phyloP scores from a whole-genome alignment of 176 grass and related monocot species.

The Poa annua region DNA sequence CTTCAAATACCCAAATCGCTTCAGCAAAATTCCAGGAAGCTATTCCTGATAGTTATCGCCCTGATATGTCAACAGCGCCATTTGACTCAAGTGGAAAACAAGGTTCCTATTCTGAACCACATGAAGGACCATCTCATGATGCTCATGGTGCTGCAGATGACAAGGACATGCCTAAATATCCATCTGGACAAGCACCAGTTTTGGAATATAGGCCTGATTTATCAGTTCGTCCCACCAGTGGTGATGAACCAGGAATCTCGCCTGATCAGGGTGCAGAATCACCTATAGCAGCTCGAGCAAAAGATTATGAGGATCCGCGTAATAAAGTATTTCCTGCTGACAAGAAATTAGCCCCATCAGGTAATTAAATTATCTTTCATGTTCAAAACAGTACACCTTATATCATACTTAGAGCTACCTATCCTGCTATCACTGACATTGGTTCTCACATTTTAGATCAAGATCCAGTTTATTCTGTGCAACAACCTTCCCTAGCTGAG shows the following conservation, averaged over 20 bases:
- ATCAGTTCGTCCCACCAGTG: neutral
- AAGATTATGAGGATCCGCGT: neutral
- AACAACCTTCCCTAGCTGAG: slow-evolving; percentile 1
- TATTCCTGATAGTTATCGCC: slow-evolving; percentile 1
- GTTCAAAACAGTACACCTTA: neutral
- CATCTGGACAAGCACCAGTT: neutral
- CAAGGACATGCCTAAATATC: slow-evolving; percentile 11
- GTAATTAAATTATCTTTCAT: slow-evolving; percentile 32
- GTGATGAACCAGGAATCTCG: neutral
- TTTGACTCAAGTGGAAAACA: slow-evolving; percentile 36
- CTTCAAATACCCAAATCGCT: slow-evolving; percentile 7
- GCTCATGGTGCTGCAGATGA: slow-evolving; percentile 5
- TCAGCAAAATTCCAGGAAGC: slow-evolving; percentile 9
- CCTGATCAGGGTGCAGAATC: slow-evolving; percentile 1
- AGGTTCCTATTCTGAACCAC: slow-evolving; percentile 23
- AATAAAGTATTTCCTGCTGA: slow-evolving; percentile 24
- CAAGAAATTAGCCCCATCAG: slow-evolving; percentile 26
- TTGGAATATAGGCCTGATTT: neutral
- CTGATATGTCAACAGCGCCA: slow-evolving; percentile 21
- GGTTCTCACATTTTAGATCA: slow-evolving; percentile 33
- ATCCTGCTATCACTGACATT: slow-evolving; percentile 26
- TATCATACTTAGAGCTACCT: neutral
- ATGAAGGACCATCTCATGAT: slow-evolving; percentile 13
- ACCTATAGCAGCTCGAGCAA: slow-evolving; percentile 13
- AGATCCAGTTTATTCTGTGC: slow-evolving; percentile 20